Evolutionary conservation across 345 rosid species (phyloP).

Genomic region (Corchorus olitorius): DNA sequence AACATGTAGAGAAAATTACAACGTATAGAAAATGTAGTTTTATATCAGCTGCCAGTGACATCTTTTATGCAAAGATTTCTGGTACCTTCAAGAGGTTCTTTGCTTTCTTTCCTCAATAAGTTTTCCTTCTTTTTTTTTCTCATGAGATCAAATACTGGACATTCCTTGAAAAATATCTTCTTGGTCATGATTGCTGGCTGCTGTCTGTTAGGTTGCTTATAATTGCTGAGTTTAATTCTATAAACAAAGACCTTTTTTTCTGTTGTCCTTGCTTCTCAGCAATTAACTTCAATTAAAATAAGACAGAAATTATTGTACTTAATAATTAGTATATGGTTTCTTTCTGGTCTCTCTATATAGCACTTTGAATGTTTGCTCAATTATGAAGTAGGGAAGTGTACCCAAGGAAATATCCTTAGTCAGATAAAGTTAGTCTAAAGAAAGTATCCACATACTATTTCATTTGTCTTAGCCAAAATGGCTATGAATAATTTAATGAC

Average conservation of each 20-base stretch:
- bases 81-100: conserved; percentile 93
- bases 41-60: conserved; percentile 73
- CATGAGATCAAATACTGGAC: background rate
- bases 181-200: conserved; percentile 8
- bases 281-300: background rate
- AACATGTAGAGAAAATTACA: conserved; percentile 77
- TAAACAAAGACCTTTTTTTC: background rate
- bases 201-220: background rate
- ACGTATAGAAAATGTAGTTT: conserved; percentile 74
- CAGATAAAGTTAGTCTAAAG: background rate
- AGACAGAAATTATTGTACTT: too few species aligned
- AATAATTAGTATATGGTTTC: conserved; percentile 3
- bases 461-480: background rate
- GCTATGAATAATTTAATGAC: background rate
- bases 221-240: background rate
- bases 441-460: background rate
- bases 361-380: background rate
- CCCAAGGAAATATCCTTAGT: background rate
- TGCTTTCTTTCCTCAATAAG: conserved; percentile 20
- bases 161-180: background rate
- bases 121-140: background rate
- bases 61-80: conserved; percentile 88
- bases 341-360: background rate
- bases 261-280: background rate
- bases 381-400: background rate